Evolutionary conservation across 768 basidiomycete genomes (phyloP).

Genomic region (Agaricus blazei): DNA sequence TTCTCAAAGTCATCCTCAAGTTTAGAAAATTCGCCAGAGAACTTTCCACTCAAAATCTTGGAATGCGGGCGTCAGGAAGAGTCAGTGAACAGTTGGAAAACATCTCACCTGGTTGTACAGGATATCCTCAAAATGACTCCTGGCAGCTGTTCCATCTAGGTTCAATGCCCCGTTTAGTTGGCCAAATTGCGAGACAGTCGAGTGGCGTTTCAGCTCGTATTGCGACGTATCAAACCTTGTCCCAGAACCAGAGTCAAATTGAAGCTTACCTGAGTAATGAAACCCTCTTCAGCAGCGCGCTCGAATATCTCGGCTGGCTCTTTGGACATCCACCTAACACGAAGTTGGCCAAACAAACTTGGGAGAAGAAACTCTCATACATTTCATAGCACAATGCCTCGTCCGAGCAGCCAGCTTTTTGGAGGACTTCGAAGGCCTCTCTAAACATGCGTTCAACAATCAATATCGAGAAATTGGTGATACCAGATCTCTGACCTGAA

Average conservation of each 20-base stretch:
- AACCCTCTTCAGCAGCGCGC: slow-evolving; percentile 61
- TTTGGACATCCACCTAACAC: slow-evolving; percentile 63
- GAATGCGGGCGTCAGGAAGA: background rate
- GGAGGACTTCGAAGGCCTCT: slow-evolving; percentile 56
- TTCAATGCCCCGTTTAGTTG: slow-evolving; percentile 53
- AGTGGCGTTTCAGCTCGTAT: slow-evolving; percentile 53
- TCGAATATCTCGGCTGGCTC: slow-evolving; percentile 69
- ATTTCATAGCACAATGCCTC: slow-evolving; percentile 65
- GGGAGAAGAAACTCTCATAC: slow-evolving; percentile 24
- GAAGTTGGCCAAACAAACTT: background rate
- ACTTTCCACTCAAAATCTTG: slow-evolving; percentile 56
- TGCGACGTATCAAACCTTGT: background rate
- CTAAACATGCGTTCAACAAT: slow-evolving; percentile 19
- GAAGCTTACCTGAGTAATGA: slow-evolving; percentile 40
- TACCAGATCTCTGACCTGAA: slow-evolving; percentile 36
- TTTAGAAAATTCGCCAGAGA: slow-evolving; percentile 47
- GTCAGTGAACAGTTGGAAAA: background rate
- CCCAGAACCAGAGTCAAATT: background rate
- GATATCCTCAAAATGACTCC: slow-evolving; percentile 54
- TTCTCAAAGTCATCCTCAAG: slow-evolving; percentile 55
- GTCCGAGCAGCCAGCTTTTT: slow-evolving; percentile 62
- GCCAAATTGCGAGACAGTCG: slow-evolving; percentile 57
- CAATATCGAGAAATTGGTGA: background rate
- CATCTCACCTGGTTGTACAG: slow-evolving; percentile 46
- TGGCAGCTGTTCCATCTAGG: slow-evolving; percentile 44